Conservation (phyloP, 257 asterid species). For the Datura wrightii region DNA sequence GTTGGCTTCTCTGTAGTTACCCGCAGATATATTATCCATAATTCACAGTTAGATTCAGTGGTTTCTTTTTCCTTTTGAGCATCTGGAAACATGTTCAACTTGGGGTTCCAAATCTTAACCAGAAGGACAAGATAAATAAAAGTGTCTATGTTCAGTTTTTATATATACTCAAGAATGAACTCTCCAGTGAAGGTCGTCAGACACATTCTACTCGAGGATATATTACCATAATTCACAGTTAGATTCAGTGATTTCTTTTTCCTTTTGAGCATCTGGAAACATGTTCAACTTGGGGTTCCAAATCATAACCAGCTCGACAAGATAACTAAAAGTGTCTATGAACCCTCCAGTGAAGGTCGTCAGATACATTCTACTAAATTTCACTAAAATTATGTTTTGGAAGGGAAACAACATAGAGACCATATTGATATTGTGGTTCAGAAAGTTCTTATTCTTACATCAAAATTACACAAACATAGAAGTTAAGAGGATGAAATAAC, state of each 20-base stretch:
- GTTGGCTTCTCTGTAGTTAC: not conserved
- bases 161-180: no score
- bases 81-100: not conserved
- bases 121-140: no score
- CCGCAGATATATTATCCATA: not conserved
- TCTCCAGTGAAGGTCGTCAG: not conserved
- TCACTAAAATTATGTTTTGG: no score
- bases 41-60: not conserved
- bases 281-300: not conserved
- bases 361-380: conserved; percentile 7
- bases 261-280: not conserved
- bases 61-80: not conserved
- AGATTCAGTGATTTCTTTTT: not conserved
- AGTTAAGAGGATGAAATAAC: not conserved
- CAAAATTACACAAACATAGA: not conserved
- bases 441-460: not conserved
- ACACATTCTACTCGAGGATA: not conserved
- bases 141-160: not conserved
- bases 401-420: not conserved
- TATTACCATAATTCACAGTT: not conserved
- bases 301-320: no score
- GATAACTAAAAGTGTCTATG: no score
- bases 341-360: no score
- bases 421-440: not conserved
- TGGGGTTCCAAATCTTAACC: not conserved